These are phyloP conservation scores for Rhodotorula sp. DNA, from an alignment of 1,284 basidiomycete genomes.

Conservation along the genomic window DNA sequence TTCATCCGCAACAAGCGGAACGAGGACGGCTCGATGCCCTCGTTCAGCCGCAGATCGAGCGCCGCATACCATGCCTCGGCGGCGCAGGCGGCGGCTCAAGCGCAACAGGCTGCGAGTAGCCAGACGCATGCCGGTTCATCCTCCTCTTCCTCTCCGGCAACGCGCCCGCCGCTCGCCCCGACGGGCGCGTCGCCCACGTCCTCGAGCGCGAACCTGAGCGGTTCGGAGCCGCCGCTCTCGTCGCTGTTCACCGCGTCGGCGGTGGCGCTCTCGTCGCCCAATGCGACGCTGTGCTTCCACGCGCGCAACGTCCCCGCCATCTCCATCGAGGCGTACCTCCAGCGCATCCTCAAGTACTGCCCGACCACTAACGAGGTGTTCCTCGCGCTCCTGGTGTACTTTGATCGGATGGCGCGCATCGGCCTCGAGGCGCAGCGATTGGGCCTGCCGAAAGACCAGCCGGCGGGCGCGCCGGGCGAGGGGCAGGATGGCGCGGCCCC, in stretches of 20 bases:
- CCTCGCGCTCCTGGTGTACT: conserved; percentile 89
- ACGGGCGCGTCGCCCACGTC: not conserved
- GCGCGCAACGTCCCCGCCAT: conserved; percentile 94
- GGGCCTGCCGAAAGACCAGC: conserved; percentile 27
- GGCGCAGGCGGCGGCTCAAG: not conserved
- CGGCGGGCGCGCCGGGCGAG: conserved; percentile 32
- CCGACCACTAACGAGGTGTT: conserved; percentile 98
- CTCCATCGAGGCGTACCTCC: conserved; percentile 87
- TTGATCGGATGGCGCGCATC: conserved; percentile 72
- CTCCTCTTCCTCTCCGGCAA: conserved; percentile 43
- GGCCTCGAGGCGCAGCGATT: conserved; percentile 39
- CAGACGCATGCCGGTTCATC: not conserved
- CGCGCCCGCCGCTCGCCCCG: not conserved
- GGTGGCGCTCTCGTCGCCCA: conserved; percentile 71
- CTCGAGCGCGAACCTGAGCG: not conserved
- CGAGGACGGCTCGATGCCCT: conserved; percentile 9
- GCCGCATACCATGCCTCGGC: no score
- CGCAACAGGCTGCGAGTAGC: not conserved
- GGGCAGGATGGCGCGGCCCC: not conserved
- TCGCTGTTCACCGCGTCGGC: conserved; percentile 72
- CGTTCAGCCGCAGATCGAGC: no score
- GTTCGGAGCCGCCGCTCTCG: conserved; percentile 31
- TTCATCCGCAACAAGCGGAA: conserved; percentile 31
- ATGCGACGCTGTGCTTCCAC: conserved; percentile 87
- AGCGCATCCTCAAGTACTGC: conserved; percentile 96